Evolutionary conservation across 2,329 filamentous ascomycete species (phyloP).

Genomic region (Lizonia empirigonia): DNA sequence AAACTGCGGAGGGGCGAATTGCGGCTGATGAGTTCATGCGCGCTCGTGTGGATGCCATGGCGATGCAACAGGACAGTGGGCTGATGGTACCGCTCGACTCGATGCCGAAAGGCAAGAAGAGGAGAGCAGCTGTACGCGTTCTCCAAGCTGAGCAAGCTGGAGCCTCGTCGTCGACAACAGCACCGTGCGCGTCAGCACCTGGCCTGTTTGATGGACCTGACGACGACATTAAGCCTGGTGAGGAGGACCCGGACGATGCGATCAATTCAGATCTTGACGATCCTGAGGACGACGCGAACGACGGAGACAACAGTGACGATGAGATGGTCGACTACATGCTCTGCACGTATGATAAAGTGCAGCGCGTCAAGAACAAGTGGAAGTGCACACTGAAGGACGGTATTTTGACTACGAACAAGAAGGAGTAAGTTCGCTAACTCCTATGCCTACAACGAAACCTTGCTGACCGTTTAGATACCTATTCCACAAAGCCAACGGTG

Average conservation of each 20-base stretch:
- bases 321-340: constrained; percentile 89
- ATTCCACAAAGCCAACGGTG: constrained; percentile 95
- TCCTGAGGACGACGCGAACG: constrained; percentile 79
- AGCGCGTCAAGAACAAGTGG: constrained; percentile 95
- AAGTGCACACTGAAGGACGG: constrained; percentile 99
- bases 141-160: constrained; percentile 62
- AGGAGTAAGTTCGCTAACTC: constrained; percentile 65
- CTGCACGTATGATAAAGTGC: constrained; percentile 99
- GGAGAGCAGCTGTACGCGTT: constrained; percentile 46
- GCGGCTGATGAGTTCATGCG: constrained; percentile 73
- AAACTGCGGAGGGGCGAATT: constrained; percentile 57
- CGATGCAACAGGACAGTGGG: constrained; percentile 74
- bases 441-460: background rate
- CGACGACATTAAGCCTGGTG: constrained; percentile 61
- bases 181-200: constrained; percentile 14
- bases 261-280: constrained; percentile 99
- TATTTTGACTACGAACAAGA: constrained; percentile 88
- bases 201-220: constrained; percentile 58
- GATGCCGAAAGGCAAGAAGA: constrained; percentile 53
- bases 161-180: constrained; percentile 23
- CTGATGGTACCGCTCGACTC: constrained; percentile 74
- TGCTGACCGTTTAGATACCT: constrained; percentile 68
- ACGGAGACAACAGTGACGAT: constrained; percentile 87
- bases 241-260: constrained; percentile 78
- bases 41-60: constrained; percentile 67